Conservation (phyloP, 768 basidiomycete species). For the Agaricus sinodeliciosus region DNA sequence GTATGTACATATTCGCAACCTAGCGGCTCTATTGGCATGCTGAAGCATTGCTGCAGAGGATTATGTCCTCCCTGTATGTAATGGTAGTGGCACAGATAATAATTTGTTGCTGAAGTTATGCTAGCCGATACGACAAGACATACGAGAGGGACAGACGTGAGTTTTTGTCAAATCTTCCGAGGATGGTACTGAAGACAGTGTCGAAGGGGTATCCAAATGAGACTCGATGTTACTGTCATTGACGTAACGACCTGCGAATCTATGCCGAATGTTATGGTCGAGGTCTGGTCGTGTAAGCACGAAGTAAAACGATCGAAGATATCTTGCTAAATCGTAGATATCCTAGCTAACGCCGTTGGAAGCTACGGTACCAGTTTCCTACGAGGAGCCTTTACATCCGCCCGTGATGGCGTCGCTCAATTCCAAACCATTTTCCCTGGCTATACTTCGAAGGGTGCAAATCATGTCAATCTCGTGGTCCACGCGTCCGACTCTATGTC, state of each 20-base stretch:
- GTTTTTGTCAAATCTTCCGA: not conserved
- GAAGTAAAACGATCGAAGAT: not conserved
- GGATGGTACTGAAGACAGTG: not conserved
- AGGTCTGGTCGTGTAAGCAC: constrained; percentile 24
- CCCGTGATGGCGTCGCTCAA: constrained; percentile 24
- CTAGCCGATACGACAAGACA: constrained; percentile 5
- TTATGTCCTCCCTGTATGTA: constrained; percentile 2
- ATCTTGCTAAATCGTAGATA: not conserved
- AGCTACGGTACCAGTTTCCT: constrained; percentile 23
- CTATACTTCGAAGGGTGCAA: constrained; percentile 25
- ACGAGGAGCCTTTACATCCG: constrained; percentile 26
- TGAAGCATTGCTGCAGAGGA: not conserved
- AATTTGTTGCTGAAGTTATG: not conserved
- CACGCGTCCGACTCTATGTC: constrained; percentile 23
- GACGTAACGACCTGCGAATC: constrained; percentile 31
- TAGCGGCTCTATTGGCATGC: not conserved
- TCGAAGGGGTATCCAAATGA: constrained; percentile 25
- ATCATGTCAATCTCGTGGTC: constrained; percentile 27
- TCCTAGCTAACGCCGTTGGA: constrained; percentile 6
- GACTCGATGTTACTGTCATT: constrained; percentile 30
- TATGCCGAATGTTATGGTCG: constrained; percentile 26
- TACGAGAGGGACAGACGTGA: constrained; percentile 5
- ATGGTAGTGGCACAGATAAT: not conserved
- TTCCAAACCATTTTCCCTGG: constrained; percentile 25
- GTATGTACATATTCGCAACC: not conserved